These are phyloP conservation scores for Apostasia ramifera DNA, from an alignment of 106 monocot species.

Conservation along the genomic window DNA sequence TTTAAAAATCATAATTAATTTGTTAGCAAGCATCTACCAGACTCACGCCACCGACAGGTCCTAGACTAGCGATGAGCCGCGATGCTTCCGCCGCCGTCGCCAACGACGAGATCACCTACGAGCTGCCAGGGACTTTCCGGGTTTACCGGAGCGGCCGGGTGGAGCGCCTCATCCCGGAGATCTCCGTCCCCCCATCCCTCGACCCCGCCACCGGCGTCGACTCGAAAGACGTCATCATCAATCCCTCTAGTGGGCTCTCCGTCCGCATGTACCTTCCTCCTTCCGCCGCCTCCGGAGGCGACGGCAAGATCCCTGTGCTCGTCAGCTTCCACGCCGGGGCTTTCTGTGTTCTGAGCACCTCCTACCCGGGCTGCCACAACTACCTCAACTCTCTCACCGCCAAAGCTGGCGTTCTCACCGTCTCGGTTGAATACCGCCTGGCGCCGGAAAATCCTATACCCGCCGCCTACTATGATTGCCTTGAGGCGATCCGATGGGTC, in stretches of 20 bases:
- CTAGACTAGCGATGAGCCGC: too few relatives aligned
- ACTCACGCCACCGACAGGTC: too few relatives aligned
- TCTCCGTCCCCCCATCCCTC: constrained; percentile 1
- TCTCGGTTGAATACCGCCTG: constrained; percentile 9
- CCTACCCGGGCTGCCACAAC: background rate
- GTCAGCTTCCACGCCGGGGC: constrained; percentile 5
- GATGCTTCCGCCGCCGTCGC: background rate
- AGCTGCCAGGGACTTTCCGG: background rate
- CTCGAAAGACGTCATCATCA: constrained; percentile 6
- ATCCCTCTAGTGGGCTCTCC: background rate
- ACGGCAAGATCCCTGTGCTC: background rate
- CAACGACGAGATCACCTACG: background rate
- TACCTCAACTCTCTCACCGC: constrained; percentile 9
- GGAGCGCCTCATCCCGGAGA: background rate
- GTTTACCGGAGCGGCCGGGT: constrained; percentile 7
- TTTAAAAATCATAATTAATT: too few relatives aligned
- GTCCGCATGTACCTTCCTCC: constrained; percentile 6
- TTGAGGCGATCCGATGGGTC: background rate
- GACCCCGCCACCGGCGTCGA: constrained; percentile 8
- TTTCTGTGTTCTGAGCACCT: background rate
- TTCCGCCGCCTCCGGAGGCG: too few relatives aligned
- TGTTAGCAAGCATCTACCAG: too few relatives aligned
- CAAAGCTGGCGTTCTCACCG: background rate
- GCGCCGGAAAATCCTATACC: constrained; percentile 25
- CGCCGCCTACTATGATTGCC: constrained; percentile 21